These are phyloP conservation scores for Pseudoperonospora humuli DNA, from an alignment of 352 stramenopile genomes.

Conservation along the genomic window DNA sequence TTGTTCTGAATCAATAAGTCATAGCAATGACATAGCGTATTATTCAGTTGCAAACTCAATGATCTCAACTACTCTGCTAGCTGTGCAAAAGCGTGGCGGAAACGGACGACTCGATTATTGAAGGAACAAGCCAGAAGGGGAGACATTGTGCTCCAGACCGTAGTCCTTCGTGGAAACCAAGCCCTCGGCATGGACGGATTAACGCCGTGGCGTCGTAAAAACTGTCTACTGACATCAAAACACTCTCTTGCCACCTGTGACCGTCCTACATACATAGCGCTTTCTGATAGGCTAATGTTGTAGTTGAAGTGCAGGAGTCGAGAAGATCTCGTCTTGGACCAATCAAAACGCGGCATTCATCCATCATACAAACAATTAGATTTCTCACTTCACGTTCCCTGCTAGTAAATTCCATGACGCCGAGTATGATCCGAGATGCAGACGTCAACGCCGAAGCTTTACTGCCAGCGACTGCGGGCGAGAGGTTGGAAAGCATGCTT, in stretches of 20 bases:
- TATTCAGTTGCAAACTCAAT: too few relatives aligned
- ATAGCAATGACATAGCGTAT: too few relatives aligned
- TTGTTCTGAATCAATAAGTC: too few relatives aligned
- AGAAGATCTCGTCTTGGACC: conserved; percentile 1
- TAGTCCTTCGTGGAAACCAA: too few relatives aligned
- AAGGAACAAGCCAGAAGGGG: too few relatives aligned
- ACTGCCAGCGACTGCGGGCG: conserved; percentile 24
- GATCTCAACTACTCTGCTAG: too few relatives aligned
- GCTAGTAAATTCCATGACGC: neutral
- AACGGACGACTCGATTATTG: too few relatives aligned
- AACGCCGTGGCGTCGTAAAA: too few relatives aligned
- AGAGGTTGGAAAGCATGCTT: conserved; percentile 35
- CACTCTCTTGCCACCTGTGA: too few relatives aligned
- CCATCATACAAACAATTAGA: conserved; percentile 16
- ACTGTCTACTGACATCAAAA: conserved; percentile 34
- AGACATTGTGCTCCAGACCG: too few relatives aligned
- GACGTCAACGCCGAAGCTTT: neutral
- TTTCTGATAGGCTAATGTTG: conserved; percentile 31
- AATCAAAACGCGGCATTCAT: conserved; percentile 11
- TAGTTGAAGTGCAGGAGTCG: conserved; percentile 34
- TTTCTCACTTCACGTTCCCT: conserved; percentile 16
- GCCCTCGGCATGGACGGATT: too few relatives aligned
- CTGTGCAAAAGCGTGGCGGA: too few relatives aligned
- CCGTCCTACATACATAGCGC: conserved; percentile 46
- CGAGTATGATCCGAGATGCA: conserved; percentile 12